These are phyloP conservation scores for Blastomyces emzantsi DNA, from an alignment of 2,329 filamentous ascomycete genomes.

Conservation along the genomic window DNA sequence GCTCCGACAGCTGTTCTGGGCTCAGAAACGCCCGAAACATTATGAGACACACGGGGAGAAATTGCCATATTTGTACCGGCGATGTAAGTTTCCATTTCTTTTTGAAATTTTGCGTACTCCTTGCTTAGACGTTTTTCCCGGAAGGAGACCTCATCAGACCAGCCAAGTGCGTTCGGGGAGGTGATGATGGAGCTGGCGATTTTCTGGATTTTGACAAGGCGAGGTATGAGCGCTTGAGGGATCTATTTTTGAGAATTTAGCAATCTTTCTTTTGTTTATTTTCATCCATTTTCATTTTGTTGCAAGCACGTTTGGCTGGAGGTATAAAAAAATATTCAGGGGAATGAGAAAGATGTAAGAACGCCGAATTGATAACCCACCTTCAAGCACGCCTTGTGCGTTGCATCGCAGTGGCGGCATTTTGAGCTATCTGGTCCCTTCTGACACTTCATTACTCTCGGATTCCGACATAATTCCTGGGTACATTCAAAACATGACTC, in stretches of 20 bases:
- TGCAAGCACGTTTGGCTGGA: neutral
- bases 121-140: neutral
- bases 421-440: neutral
- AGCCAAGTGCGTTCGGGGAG: neutral
- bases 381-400: neutral
- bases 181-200: neutral
- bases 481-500: neutral
- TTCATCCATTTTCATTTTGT: neutral
- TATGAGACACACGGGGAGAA: neutral
- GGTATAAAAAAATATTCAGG: neutral
- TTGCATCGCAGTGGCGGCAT: neutral
- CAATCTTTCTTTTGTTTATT: neutral
- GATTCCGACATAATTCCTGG: neutral
- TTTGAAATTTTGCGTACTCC: neutral
- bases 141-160: neutral
- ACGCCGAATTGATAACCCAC: neutral
- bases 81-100: neutral
- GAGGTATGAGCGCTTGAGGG: neutral
- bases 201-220: neutral
- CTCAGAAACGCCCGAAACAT: neutral
- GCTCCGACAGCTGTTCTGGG: neutral
- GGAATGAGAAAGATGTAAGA: neutral
- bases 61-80: neutral
- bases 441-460: neutral
- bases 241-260: neutral